Conservation (phyloP, 1,139 yeast species). For the Blastobotrys serpentis region DNA sequence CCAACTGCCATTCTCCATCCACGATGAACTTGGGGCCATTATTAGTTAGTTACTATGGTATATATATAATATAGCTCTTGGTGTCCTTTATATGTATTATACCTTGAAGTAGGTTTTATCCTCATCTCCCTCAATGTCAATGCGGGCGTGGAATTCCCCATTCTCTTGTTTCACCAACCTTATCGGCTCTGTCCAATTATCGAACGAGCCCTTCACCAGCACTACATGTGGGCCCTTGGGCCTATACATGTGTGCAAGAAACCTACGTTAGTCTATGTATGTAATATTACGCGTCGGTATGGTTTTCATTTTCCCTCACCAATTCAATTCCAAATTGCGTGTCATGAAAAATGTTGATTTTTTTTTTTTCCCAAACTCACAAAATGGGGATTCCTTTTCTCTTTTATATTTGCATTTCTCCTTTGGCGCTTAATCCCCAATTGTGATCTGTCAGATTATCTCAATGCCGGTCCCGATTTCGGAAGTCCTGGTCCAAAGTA, state of each 20-base stretch:
- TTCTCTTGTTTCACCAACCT: slow-evolving; percentile 58
- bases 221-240: slow-evolving; percentile 75
- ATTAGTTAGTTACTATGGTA: background rate
- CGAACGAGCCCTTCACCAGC: slow-evolving; percentile 73
- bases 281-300: no score
- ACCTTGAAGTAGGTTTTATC: slow-evolving; percentile 19
- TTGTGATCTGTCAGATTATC: no score
- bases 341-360: background rate
- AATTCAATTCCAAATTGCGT: background rate
- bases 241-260: slow-evolving; percentile 43
- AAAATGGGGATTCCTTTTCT: background rate
- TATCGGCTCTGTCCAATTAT: slow-evolving; percentile 64
- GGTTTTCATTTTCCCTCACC: no score
- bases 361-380: background rate
- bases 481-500: no score
- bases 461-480: no score
- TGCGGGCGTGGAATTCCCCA: slow-evolving; percentile 48
- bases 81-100: slow-evolving; percentile 1
- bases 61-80: background rate
- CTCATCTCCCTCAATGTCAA: background rate
- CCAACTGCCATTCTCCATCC: slow-evolving; percentile 67
- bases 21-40: slow-evolving; percentile 55
- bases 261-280: no score
- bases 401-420: background rate
- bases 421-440: no score